These are phyloP conservation scores for Hordeum marinum DNA, from an alignment of 176 grass and related monocot species.

Conservation along the genomic window DNA sequence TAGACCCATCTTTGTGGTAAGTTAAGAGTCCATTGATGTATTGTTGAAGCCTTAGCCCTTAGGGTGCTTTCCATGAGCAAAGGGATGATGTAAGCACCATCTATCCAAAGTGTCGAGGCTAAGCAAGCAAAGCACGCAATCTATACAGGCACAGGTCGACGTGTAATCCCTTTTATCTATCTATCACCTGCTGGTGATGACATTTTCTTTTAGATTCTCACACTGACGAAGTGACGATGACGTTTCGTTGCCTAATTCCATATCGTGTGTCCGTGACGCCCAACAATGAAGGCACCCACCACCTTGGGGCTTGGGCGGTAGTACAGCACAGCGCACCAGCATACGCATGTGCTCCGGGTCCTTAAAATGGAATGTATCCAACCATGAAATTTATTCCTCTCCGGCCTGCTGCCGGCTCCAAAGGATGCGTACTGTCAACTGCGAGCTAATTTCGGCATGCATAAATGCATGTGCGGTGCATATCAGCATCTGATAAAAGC, in stretches of 20 bases:
- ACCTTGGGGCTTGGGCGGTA: not conserved
- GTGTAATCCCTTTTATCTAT: not conserved
- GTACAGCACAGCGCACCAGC: not conserved
- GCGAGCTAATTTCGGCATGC: not conserved
- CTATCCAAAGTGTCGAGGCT: not conserved
- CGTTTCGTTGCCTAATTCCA: not conserved
- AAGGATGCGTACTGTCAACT: not conserved
- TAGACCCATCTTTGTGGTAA: not conserved
- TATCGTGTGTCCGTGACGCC: not conserved
- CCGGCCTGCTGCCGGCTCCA: not conserved
- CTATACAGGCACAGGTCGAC: not conserved
- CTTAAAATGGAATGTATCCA: not conserved
- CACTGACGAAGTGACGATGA: not conserved
- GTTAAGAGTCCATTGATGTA: not conserved
- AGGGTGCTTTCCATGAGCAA: not conserved
- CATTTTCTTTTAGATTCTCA: slow-evolving; percentile 2
- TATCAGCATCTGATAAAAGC: not conserved
- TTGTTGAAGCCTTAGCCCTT: not conserved
- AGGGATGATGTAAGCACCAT: too few relatives aligned
- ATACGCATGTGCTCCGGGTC: not conserved
- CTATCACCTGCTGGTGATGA: not conserved
- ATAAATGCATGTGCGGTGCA: not conserved
- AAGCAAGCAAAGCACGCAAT: not conserved
- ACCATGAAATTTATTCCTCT: not conserved
- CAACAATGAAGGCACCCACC: not conserved